Percentiles rank a stretch among this genome's conserved stretches.
Conservation (phyloP, 2,329 filamentous ascomycete genomes). For the Fusarium albosuccineum region DNA sequence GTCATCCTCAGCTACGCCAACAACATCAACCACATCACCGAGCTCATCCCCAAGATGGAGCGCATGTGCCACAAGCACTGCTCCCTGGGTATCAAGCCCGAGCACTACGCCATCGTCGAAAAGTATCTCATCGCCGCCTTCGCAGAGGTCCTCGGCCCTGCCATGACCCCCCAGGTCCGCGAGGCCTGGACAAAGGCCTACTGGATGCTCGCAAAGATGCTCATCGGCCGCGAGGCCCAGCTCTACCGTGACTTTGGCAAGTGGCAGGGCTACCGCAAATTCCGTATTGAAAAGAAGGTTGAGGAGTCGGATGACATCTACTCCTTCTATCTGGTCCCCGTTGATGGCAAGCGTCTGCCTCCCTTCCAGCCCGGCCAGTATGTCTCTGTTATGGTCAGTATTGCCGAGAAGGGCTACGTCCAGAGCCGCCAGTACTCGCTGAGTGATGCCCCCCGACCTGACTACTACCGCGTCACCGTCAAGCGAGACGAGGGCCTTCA, state of each 20-base stretch:
- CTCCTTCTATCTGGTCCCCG: constrained; percentile 77
- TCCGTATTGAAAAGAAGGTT: constrained; percentile 74
- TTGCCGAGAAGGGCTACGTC: constrained; percentile 68
- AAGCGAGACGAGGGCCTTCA: constrained; percentile 73
- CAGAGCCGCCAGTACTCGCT: constrained; percentile 82
- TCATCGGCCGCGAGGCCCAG: constrained; percentile 74
- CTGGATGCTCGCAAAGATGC: constrained; percentile 78
- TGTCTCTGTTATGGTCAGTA: constrained; percentile 71
- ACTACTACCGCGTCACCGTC: constrained; percentile 78
- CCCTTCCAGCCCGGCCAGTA: constrained; percentile 79
- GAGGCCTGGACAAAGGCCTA: constrained; percentile 80
- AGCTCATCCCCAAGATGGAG: constrained; percentile 66
- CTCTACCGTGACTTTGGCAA: constrained; percentile 71
- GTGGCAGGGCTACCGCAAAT: constrained; percentile 77
- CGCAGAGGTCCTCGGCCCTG: constrained; percentile 72
- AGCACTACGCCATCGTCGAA: constrained; percentile 79
- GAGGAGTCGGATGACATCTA: constrained; percentile 76
- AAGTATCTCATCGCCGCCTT: constrained; percentile 77
- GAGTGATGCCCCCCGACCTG: constrained; percentile 71
- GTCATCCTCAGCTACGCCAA: constrained; percentile 76
- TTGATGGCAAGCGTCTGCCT: constrained; percentile 72
- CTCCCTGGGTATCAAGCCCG: constrained; percentile 74
- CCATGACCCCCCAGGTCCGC: constrained; percentile 73
- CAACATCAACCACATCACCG: constrained; percentile 74
- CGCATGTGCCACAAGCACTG: constrained; percentile 79